Base-by-base conservation (phyloP, 768 basidiomycete genomes). In the Phaeolepiota aurea region DNA sequence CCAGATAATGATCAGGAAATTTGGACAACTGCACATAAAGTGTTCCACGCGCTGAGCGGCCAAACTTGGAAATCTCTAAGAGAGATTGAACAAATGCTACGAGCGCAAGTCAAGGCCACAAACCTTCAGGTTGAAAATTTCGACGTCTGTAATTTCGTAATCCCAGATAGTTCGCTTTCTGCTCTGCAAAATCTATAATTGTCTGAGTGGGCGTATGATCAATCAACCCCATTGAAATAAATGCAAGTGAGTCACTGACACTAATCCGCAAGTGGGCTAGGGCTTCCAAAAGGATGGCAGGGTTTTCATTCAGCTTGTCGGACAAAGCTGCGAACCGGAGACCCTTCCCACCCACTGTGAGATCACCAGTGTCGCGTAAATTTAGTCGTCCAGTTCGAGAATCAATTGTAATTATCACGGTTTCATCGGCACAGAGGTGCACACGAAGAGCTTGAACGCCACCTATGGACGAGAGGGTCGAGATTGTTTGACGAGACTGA, bases 131-230 rank as follows among this genome's bases (percentile, higher is more conserved):
- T 1, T 68, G 55, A 45, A 92, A 77, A 48, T 87, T 82, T 23
- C 87, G 76, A 18, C 69, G 59, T 12, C 79, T 76, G 59, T 76
- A 84, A 42, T 74, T 78, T 54, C 79, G 78, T 31, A 91, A 60
- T n/a, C 91, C 91, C 7, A 93, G 74, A 51, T 88, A 83, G 46
- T 68, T 76, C n/a, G 83, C 86, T 53, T 89, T 91, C 56, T 87
- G 83, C 56, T 92, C 88, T 7, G 82, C 76, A 12, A 83, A 70
- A 41, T 90, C 87, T 32, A 76, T 69, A 45, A 92, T 88, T 3
- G 88, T 88, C 91, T 93, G 48, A n/a, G 11, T 36, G 18, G n/a
- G 22, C 44, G 25, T 41, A 45, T 39, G 39, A n/a, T 32, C 38
- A n/a, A n/a, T n/a, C n/a, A n/a, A n/a, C 20, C 22, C 37, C 4